Percentiles rank a stretch among this genome's conserved stretches.
Conservation (phyloP, 257 asterid species). For the Anisodus tanguticus region DNA sequence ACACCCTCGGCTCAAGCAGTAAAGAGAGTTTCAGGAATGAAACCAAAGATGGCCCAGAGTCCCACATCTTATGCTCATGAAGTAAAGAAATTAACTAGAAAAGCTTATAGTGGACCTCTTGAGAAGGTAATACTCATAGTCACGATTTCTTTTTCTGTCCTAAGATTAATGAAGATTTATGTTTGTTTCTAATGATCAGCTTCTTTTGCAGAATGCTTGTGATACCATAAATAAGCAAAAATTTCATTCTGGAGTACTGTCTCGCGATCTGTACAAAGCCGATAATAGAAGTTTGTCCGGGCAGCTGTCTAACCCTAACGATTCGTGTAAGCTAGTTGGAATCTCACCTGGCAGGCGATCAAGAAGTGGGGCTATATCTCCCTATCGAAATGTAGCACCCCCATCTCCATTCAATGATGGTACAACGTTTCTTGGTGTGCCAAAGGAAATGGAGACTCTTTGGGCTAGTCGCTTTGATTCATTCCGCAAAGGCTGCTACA, state of each 20-base stretch:
- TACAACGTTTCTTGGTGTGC: conserved; percentile 75
- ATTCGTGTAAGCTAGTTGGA: conserved; percentile 50
- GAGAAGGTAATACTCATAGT: conserved; percentile 57
- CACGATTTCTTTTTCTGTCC: neutral
- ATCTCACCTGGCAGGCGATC: conserved; percentile 64
- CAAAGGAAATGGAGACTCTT: conserved; percentile 55
- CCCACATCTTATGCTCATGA: conserved; percentile 49
- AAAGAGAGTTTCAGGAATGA: conserved; percentile 28
- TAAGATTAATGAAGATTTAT: neutral
- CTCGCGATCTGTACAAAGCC: conserved; percentile 54
- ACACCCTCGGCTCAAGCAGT: conserved; percentile 28
- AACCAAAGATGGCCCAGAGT: conserved; percentile 22
- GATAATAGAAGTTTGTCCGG: conserved; percentile 48
- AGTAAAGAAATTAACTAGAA: conserved; percentile 62
- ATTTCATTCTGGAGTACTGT: conserved; percentile 74
- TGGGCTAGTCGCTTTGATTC: conserved; percentile 58
- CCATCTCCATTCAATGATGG: conserved; percentile 81
- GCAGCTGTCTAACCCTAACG: conserved; percentile 41
- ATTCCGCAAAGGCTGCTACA: conserved; percentile 54
- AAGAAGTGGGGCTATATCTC: conserved; percentile 80
- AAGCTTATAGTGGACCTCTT: conserved; percentile 88
- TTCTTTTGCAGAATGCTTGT: conserved; percentile 55
- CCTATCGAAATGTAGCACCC: conserved; percentile 76
- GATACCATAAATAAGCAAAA: conserved; percentile 61
- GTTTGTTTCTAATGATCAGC: conserved; percentile 4